Base-by-base conservation (phyloP, 495 filamentous ascomycete genomes). In the Pyronema omphalodes region DNA sequence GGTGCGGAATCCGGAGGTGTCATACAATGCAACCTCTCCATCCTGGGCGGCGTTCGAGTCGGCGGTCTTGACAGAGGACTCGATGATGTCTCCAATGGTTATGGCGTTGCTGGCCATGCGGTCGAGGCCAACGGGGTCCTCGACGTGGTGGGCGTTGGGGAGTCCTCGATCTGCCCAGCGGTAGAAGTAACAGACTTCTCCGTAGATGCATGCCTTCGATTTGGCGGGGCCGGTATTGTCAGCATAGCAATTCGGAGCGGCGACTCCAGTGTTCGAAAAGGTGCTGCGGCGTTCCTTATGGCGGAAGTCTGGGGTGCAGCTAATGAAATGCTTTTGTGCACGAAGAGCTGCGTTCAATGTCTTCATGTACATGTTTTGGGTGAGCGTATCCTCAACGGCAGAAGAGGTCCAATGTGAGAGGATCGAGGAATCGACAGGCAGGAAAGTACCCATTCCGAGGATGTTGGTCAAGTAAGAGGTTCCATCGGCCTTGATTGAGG, bases 151-250 rank as follows among this genome's bases (percentile, higher is more conserved):
- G 15, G 51, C 34, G 33, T 50, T 54, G 6, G 53, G 54, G 4
- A 63, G 48, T 8, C 53, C 53, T 11, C 61, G 61, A 39, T 64
- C 60, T 18, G 59, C 62, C 61, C 61, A 64, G 23, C 60, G 60
- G 52, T 64, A 64, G 29, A 63, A 33, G 44, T 64, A 64, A 23
- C 61, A 64, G 9, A 52, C 61, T 9, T 47, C 37, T 11, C 49
- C 23, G 54, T 37, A 56, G 9, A 63, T 59, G 29, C 60, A 63
- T 0, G 53, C 53, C 17, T 58, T 58, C 7, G n/a, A 55, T 44
- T n/a, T 55, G 46, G 36, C 62, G 44, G 6, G 60, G 60, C 60
- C 60, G 3, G 60, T 56, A 19, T 58, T 57, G 37, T 63, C 60
- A 6, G 54, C 35, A 14, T 19, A 36, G 33, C 60, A 63, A n/a